phyloP scores from a whole-genome alignment of 176 grass and related monocot genomes.

The Microstegium vimineum region DNA sequence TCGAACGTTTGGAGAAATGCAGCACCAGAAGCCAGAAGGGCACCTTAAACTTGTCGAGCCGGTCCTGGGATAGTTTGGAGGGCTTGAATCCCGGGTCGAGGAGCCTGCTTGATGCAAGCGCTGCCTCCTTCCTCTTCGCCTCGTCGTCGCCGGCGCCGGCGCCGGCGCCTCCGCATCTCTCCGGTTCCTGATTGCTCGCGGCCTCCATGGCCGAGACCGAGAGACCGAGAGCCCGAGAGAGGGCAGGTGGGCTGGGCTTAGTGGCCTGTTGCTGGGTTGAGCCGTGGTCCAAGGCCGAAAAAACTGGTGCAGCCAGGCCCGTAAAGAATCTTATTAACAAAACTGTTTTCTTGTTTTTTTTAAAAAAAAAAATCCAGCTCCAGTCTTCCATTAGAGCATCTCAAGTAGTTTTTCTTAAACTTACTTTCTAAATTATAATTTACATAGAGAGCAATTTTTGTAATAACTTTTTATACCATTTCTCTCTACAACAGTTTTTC shows the following conservation, averaged over 20 bases:
- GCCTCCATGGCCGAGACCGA: constrained; percentile 15
- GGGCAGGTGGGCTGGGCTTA: neutral
- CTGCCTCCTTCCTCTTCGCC: constrained; percentile 48
- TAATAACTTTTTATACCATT: no score
- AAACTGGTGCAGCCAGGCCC: neutral
- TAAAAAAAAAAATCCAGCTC: neutral
- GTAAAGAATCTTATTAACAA: neutral
- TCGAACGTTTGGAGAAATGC: neutral
- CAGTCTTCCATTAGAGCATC: no score
- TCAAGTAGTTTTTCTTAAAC: no score
- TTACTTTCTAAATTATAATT: no score
- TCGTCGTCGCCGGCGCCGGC: neutral
- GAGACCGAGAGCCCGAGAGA: neutral
- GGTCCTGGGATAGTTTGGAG: constrained; percentile 55
- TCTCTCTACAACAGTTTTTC: no score
- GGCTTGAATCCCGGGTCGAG: constrained; percentile 64
- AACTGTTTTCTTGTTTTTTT: neutral
- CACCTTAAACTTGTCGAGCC: constrained; percentile 75
- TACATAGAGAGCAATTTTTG: no score
- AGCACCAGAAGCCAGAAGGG: neutral
- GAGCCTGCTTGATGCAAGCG: constrained; percentile 44
- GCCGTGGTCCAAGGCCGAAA: neutral
- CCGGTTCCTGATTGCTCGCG: neutral
- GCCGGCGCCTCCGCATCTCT: constrained; percentile 12
- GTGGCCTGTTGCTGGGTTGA: neutral